These are phyloP conservation scores for Staphylotrichum longicolle DNA, from an alignment of 495 filamentous ascomycete species.

Conservation along the genomic window DNA sequence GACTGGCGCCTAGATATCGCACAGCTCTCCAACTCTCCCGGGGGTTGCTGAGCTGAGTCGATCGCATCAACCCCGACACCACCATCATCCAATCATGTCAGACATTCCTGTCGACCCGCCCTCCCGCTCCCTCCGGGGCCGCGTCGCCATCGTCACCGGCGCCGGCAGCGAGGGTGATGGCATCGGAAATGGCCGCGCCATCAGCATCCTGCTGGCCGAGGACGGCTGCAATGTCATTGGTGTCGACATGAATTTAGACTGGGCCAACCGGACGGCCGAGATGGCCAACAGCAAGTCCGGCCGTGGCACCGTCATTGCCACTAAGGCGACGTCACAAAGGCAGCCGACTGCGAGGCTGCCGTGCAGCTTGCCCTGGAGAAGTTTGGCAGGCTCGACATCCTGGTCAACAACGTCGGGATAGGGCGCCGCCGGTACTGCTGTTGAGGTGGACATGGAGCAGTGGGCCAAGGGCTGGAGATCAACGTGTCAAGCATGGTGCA, in stretches of 20 bases:
- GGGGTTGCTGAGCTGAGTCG: neutral
- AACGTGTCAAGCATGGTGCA: slow-evolving; percentile 61
- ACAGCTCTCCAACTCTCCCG: neutral
- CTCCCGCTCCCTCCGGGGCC: slow-evolving; percentile 38
- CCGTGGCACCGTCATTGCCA: slow-evolving; percentile 29
- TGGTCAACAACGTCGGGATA: slow-evolving; percentile 58
- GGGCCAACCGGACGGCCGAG: slow-evolving; percentile 49
- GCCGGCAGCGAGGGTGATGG: slow-evolving; percentile 53
- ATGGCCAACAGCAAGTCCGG: slow-evolving; percentile 40
- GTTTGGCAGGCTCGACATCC: slow-evolving; percentile 54
- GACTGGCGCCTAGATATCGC: neutral
- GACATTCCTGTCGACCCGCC: slow-evolving; percentile 28
- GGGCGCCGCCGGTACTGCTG: slow-evolving; percentile 53
- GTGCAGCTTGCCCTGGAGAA: slow-evolving; percentile 39
- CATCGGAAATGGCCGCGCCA: slow-evolving; percentile 60
- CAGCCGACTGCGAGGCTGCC: slow-evolving; percentile 43
- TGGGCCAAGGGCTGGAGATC: slow-evolving; percentile 54
- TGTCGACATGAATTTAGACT: slow-evolving; percentile 44
- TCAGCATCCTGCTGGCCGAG: slow-evolving; percentile 55
- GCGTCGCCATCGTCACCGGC: slow-evolving; percentile 59
- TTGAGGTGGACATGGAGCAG: slow-evolving; percentile 52
- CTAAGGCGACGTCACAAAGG: slow-evolving; percentile 48
- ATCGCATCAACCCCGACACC: neutral
- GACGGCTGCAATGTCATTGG: slow-evolving; percentile 39
- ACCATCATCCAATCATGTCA: slow-evolving; percentile 4